Percentiles rank a stretch among this genome's conserved stretches.
phyloP scores from a whole-genome alignment of 352 stramenopile genomes.

The Pythium pyrilobum region DNA sequence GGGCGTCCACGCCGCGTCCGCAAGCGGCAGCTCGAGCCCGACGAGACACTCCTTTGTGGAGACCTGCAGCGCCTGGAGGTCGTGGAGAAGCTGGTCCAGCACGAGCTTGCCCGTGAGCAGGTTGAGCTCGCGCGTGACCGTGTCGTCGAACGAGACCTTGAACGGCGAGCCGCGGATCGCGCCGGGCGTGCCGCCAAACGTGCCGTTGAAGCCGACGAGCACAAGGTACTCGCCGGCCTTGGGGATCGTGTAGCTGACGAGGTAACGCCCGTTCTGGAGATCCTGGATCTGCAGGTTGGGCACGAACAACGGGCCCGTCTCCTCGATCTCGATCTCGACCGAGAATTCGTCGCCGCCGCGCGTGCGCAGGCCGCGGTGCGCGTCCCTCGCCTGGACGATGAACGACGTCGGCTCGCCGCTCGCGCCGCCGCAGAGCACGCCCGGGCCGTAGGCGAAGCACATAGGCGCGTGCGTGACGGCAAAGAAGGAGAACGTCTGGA shows the following conservation, averaged over 20 bases:
- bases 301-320: constrained; percentile 43
- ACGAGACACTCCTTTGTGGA: constrained; percentile 64
- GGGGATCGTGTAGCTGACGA: constrained; percentile 88
- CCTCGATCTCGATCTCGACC: constrained; percentile 57
- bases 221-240: constrained; percentile 83
- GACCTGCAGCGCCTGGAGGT: constrained; percentile 56
- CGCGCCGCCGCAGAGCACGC: constrained; percentile 84
- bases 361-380: constrained; percentile 63
- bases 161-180: constrained; percentile 91
- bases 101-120: constrained; percentile 79
- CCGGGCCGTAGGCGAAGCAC: constrained; percentile 92
- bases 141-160: constrained; percentile 68
- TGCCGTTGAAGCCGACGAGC: constrained; percentile 88
- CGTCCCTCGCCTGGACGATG: constrained; percentile 84
- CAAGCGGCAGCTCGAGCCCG: constrained; percentile 64
- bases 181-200: constrained; percentile 87
- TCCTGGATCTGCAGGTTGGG: constrained; percentile 75
- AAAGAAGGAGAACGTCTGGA: constrained; percentile 92
- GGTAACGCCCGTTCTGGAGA: constrained; percentile 91
- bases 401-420: constrained; percentile 70
- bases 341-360: constrained; percentile 93
- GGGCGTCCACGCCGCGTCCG: constrained; percentile 48
- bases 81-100: constrained; percentile 58
- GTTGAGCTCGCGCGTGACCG: constrained; percentile 75
- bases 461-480: constrained; percentile 83